phyloP scores from a whole-genome alignment of 345 rosid genomes.

The Passiflora organensis region DNA sequence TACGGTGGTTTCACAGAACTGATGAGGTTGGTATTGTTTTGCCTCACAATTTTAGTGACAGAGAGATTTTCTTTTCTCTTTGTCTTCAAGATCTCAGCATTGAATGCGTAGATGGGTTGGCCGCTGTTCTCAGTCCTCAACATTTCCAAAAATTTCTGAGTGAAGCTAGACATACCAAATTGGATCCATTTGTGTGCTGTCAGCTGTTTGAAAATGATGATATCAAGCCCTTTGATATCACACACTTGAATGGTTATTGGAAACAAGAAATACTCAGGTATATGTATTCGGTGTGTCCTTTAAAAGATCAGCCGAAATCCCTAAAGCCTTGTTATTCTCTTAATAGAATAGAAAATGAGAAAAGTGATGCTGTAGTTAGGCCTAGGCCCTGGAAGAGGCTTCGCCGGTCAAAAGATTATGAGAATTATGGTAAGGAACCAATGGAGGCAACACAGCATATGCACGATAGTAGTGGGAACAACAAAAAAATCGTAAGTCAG shows the following conservation, averaged over 20 bases:
- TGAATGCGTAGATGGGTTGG: constrained; percentile 86
- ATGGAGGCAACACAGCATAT: background rate
- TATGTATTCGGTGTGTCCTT: constrained; percentile 24
- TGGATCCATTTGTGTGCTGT: constrained; percentile 54
- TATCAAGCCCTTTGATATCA: constrained; percentile 56
- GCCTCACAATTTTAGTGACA: constrained; percentile 51
- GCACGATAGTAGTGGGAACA: constrained; percentile 2
- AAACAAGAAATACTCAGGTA: constrained; percentile 50
- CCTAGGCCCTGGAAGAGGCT: constrained; percentile 49
- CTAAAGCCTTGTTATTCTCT: constrained; percentile 15
- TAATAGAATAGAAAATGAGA: constrained; percentile 19
- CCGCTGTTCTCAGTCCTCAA: constrained; percentile 67
- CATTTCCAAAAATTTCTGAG: constrained; percentile 53
- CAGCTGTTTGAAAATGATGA: constrained; percentile 53
- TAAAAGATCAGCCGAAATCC: constrained; percentile 20
- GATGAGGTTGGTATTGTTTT: constrained; percentile 75
- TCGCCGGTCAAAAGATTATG: constrained; percentile 27
- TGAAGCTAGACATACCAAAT: constrained; percentile 23
- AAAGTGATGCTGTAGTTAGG: constrained; percentile 29
- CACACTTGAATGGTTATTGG: constrained; percentile 75
- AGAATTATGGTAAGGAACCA: constrained; percentile 18
- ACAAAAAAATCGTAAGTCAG: constrained; percentile 22
- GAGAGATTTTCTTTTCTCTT: constrained; percentile 82
- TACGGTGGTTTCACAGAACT: constrained; percentile 90
- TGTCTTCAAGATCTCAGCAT: constrained; percentile 83